Percentiles rank a stretch among this genome's conserved stretches.
Evolutionary conservation across 2,329 filamentous ascomycete species (phyloP).

Genomic region (Nannizziopsis arthrosporioides): DNA sequence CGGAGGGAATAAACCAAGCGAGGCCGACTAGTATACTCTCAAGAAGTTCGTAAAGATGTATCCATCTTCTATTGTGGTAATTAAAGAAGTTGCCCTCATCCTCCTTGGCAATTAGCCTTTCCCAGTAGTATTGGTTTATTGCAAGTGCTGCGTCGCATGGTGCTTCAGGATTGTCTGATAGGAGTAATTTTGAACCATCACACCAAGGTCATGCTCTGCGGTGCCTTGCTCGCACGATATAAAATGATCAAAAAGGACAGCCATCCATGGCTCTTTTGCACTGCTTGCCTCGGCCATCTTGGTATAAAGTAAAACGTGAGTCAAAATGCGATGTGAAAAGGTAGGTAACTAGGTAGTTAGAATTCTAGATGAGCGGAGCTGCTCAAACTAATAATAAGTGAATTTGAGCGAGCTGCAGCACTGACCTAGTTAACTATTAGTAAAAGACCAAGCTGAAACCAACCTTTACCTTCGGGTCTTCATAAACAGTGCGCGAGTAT

Average conservation of each 20-base stretch:
- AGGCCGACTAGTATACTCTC: neutral
- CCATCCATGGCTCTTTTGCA: slow-evolving; percentile 5
- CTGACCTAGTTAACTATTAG: no score
- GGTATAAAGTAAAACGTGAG: no score
- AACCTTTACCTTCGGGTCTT: no score
- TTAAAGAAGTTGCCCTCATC: slow-evolving; percentile 1
- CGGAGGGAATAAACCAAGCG: neutral
- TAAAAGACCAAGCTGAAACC: no score
- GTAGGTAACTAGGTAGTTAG: no score
- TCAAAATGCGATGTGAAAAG: no score
- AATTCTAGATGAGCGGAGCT: no score
- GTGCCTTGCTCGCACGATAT: slow-evolving; percentile 1
- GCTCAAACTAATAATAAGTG: no score
- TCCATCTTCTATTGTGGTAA: neutral
- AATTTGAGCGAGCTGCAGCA: no score
- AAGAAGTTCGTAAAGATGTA: neutral
- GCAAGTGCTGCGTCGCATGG: neutral
- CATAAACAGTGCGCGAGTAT: no score
- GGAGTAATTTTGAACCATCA: slow-evolving; percentile 7
- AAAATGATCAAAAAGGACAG: neutral
- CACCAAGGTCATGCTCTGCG: slow-evolving; percentile 4
- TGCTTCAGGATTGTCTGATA: neutral
- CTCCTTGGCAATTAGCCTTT: neutral
- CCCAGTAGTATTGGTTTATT: slow-evolving; percentile 8
- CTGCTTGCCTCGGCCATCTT: no score